phyloP scores from a whole-genome alignment of 352 stramenopile species.

The Phytophthora uliginosa region DNA sequence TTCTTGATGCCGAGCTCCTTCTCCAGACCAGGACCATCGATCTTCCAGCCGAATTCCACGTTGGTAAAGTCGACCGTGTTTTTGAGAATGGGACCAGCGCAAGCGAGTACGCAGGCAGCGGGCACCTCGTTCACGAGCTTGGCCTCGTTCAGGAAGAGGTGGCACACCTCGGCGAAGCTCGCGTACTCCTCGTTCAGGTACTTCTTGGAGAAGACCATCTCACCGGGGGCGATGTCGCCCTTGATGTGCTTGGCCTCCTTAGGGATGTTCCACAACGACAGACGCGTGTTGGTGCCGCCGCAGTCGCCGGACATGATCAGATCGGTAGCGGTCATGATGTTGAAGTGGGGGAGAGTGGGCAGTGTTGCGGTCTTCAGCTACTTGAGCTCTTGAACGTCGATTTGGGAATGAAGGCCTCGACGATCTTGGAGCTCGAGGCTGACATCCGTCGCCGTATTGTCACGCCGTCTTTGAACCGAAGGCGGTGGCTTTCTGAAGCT shows the following conservation, averaged over 20 bases:
- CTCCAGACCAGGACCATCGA: slow-evolving; percentile 81
- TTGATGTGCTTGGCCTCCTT: slow-evolving; percentile 33
- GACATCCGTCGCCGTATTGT: slow-evolving; percentile 11
- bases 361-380: slow-evolving; percentile 9
- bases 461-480: slow-evolving; percentile 26
- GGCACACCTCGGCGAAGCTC: slow-evolving; percentile 89
- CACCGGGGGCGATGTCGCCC: slow-evolving; percentile 60
- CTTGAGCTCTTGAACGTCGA: slow-evolving; percentile 22
- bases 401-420: slow-evolving; percentile 18
- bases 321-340: slow-evolving; percentile 37
- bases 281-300: slow-evolving; percentile 97
- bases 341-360: not conserved
- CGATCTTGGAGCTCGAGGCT: slow-evolving; percentile 25
- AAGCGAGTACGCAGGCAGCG: slow-evolving; percentile 70
- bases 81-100: slow-evolving; percentile 74
- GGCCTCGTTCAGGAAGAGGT: slow-evolving; percentile 94
- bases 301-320: slow-evolving; percentile 96
- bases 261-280: slow-evolving; percentile 79
- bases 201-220: slow-evolving; percentile 86
- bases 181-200: slow-evolving; percentile 84
- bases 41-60: slow-evolving; percentile 91
- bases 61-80: slow-evolving; percentile 92
- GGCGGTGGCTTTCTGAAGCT: slow-evolving; percentile 18
- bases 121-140: slow-evolving; percentile 73
- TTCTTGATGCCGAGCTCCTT: slow-evolving; percentile 82